phyloP scores from a whole-genome alignment of 164 flowering plant species.

The Vitis rupestris region DNA sequence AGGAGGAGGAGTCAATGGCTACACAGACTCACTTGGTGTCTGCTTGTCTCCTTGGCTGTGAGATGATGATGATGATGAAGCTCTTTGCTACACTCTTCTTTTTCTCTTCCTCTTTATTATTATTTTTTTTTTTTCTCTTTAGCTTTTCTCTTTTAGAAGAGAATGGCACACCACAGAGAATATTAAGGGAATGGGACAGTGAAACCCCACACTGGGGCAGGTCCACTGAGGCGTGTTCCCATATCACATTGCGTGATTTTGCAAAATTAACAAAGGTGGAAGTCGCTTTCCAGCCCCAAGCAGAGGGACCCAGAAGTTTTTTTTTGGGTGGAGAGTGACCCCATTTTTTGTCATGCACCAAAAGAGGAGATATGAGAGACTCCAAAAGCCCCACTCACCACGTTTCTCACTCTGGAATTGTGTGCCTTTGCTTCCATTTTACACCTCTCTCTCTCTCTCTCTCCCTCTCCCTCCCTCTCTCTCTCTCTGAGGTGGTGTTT shows the following conservation, averaged over 20 bases:
- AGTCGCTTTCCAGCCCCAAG: slow-evolving; percentile 34
- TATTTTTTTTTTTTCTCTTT: not conserved
- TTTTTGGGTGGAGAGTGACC: slow-evolving; percentile 23
- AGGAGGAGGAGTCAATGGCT: slow-evolving; percentile 36
- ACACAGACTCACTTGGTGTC: slow-evolving; percentile 45
- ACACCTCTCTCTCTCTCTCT: slow-evolving; percentile 28
- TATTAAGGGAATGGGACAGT: slow-evolving; percentile 2
- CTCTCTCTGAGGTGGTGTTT: slow-evolving; percentile 3
- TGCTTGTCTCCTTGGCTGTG: slow-evolving; percentile 38
- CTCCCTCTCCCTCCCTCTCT: not conserved
- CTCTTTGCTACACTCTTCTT: slow-evolving; percentile 1
- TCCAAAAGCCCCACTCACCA: slow-evolving; percentile 17
- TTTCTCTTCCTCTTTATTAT: not conserved
- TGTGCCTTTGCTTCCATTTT: slow-evolving; percentile 44
- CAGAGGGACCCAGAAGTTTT: slow-evolving; percentile 9
- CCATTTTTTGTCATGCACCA: slow-evolving; percentile 35
- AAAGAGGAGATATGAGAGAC: slow-evolving; percentile 16
- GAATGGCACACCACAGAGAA: not conserved
- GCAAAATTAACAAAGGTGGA: slow-evolving; percentile 34
- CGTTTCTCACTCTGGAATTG: slow-evolving; percentile 22
- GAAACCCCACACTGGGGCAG: slow-evolving; percentile 18
- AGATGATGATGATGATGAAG: slow-evolving; percentile 8
- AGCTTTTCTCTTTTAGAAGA: slow-evolving; percentile 2
- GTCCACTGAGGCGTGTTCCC: slow-evolving; percentile 26
- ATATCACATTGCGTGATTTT: slow-evolving; percentile 36